phyloP scores from a whole-genome alignment of 352 stramenopile species.

The Globisporangium recalcitrans region DNA sequence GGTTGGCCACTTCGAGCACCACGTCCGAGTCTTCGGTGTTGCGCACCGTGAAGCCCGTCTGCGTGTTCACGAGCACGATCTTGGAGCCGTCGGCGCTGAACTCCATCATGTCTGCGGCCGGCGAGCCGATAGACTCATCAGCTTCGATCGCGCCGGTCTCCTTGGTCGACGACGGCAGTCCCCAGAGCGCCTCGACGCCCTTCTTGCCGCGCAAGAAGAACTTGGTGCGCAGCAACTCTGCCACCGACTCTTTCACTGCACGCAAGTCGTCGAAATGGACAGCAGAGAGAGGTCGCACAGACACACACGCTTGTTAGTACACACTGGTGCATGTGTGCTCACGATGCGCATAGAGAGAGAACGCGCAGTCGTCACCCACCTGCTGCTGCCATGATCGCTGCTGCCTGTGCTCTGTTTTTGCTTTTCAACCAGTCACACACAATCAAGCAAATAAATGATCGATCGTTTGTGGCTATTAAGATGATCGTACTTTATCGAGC shows the following conservation, averaged over 20 bases:
- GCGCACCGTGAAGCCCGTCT: slow-evolving; percentile 61
- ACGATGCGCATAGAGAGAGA: background rate
- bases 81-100: slow-evolving; percentile 66
- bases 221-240: slow-evolving; percentile 57
- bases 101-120: slow-evolving; percentile 59
- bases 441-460: background rate
- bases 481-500: background rate
- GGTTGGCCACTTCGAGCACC: slow-evolving; percentile 56
- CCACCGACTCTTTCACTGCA: slow-evolving; percentile 12
- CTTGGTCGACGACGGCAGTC: slow-evolving; percentile 48
- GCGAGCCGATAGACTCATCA: slow-evolving; percentile 45
- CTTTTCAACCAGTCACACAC: background rate
- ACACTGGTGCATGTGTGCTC: background rate
- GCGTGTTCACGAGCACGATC: slow-evolving; percentile 55
- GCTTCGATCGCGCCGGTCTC: slow-evolving; percentile 43
- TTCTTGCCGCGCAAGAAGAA: slow-evolving; percentile 78
- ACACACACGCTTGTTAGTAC: background rate
- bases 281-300: background rate
- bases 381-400: background rate
- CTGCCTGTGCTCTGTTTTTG: background rate
- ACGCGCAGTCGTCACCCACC: background rate
- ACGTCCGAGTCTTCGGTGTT: slow-evolving; percentile 58
- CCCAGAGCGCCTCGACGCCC: slow-evolving; percentile 76
- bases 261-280: background rate
- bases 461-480: background rate